Evolutionary conservation across 108 stramenopile species (phyloP), one percentile per base, ranked within the genome.

Genomic region (Fragilaria crotonensis): DNA sequence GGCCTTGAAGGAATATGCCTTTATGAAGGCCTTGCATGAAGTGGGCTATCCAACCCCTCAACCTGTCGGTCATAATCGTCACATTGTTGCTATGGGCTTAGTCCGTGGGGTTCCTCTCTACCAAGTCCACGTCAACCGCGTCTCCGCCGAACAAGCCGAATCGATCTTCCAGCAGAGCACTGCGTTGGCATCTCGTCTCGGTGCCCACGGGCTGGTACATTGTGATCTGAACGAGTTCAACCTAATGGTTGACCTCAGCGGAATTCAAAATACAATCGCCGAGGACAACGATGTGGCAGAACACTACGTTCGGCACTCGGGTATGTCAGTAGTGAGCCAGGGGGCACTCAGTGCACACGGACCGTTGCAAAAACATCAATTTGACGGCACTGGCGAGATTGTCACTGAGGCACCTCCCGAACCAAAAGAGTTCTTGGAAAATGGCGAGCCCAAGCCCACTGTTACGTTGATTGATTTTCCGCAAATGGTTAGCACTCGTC

Each of bases 181-280:
- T 48, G 60, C 70, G 51, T 59, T 89, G 73, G 82, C 86, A 48
- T 62, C 69, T 30, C 62, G 85, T 25, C 67, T 99, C 47, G 97
- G 96, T 9, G 32, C 59, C 30, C 93, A 94, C 63, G 99, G 99
- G 19, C 77, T 99, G 46, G 92, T 99, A 2, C 99, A 99, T 72
- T 97, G 99, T 60, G 99, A 99, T 76, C 87, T 98, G 72, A 99
- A 99, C 74, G 99, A 99, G 71, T 99, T 99, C 70, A 99, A 99
- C 71, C 59, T 99, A n/a, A 80, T 99, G 80, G 90, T 99, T 2
- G 95, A 97, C 63, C 54, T 94, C 57, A 80, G 78, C 52, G 86
- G 87, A 18, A 75, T 89, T 23, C 92, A 94, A 65, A 71, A 67
- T 30, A 55, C 32, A 0, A 61, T 63, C 0, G 75, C 55, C 29